These are phyloP conservation scores for Chrysoporthe austroafricana DNA, from an alignment of 2,329 filamentous ascomycete species.

Conservation along the genomic window DNA sequence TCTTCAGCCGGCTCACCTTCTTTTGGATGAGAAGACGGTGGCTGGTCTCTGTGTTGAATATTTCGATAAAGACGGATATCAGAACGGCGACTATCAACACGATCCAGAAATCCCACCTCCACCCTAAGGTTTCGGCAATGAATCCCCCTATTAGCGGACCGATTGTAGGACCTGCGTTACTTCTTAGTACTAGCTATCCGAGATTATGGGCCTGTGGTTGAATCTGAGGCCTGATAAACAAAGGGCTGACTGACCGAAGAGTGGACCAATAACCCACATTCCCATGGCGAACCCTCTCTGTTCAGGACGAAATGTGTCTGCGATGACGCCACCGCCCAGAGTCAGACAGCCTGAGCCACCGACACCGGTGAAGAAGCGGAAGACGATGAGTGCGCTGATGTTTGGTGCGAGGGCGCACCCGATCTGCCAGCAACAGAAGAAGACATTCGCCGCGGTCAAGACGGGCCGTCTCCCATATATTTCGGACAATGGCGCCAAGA, in stretches of 20 bases:
- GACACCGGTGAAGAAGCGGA: constrained; percentile 62
- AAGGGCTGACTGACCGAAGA: constrained; percentile 39
- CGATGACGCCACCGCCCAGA: constrained; percentile 58
- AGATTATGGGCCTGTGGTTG: background rate
- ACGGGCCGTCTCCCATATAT: constrained; percentile 65
- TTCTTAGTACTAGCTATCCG: background rate
- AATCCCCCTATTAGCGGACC: constrained; percentile 56
- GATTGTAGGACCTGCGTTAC: constrained; percentile 43
- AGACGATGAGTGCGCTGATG: constrained; percentile 59
- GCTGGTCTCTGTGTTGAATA: constrained; percentile 52
- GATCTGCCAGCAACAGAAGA: constrained; percentile 67
- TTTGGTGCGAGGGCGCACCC: constrained; percentile 64
- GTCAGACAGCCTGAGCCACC: constrained; percentile 60
- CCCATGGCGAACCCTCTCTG: constrained; percentile 53
- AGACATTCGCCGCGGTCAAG: constrained; percentile 58
- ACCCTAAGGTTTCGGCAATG: constrained; percentile 52
- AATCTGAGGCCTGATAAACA: background rate
- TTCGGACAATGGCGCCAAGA: constrained; percentile 63
- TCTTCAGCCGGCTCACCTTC: constrained; percentile 50
- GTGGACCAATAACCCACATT: constrained; percentile 52
- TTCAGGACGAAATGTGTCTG: constrained; percentile 55
- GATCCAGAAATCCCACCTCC: constrained; percentile 59
- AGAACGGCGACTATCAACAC: constrained; percentile 50
- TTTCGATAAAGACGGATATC: constrained; percentile 42
- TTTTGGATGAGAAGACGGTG: constrained; percentile 54